Evolutionary conservation across 202 grass and related monocot genomes (phyloP).

Genomic region (Bolboschoenoplectus hybrid): DNA sequence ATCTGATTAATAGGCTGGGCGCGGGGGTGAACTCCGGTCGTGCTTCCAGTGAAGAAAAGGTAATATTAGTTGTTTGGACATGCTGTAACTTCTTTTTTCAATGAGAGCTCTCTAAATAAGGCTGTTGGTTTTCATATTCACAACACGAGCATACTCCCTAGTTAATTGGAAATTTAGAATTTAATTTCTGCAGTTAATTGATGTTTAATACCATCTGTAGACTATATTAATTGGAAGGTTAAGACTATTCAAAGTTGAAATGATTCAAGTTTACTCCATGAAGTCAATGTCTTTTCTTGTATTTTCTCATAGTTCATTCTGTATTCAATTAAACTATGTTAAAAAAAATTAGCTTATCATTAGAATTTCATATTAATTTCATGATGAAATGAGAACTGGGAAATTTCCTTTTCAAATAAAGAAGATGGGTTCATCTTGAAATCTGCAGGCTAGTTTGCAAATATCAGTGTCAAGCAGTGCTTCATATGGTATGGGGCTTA

Average conservation of each 20-base stretch:
- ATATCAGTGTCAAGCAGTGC: slow-evolving; percentile 1
- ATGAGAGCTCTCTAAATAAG: background rate
- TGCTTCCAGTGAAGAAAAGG: slow-evolving; percentile 95
- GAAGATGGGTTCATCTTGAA: slow-evolving; percentile 22
- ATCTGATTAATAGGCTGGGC: slow-evolving; percentile 87
- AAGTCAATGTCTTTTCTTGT: background rate
- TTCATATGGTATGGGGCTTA: slow-evolving; percentile 16
- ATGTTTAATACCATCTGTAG: background rate
- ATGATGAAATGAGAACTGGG: background rate
- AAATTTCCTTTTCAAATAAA: background rate
- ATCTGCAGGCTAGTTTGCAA: background rate
- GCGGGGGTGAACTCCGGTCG: slow-evolving; percentile 87
- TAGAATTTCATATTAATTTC: background rate
- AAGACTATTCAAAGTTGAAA: slow-evolving; percentile 16
- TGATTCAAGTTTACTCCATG: background rate
- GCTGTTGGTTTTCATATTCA: background rate
- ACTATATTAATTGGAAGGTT: background rate
- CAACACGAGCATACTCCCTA: background rate
- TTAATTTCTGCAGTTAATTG: background rate
- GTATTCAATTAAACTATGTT: background rate
- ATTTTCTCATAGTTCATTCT: background rate
- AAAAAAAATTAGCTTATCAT: background rate
- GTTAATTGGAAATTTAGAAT: background rate
- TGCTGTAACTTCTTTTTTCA: background rate
- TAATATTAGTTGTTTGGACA: slow-evolving; percentile 35